Evolutionary conservation across 1,284 basidiomycete species (phyloP).

Genomic region (Abortiporus biennis): DNA sequence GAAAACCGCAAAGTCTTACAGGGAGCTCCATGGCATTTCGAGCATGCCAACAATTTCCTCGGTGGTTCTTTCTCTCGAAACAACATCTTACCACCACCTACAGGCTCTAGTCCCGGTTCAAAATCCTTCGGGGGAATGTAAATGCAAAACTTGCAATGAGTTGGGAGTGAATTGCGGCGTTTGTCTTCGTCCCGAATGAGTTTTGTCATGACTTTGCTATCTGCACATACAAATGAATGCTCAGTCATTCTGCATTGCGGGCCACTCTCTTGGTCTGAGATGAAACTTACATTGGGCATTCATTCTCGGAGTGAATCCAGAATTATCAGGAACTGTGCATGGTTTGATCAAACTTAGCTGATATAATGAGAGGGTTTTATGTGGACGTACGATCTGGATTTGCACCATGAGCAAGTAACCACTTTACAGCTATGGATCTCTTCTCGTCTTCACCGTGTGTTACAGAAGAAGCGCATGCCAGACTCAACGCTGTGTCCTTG

Average conservation of each 20-base stretch:
- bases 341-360: not conserved
- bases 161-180: not conserved
- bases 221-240: not conserved
- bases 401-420: not conserved
- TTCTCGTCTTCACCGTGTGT: not conserved
- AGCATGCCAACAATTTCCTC: slow-evolving; percentile 1
- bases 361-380: not conserved
- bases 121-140: slow-evolving; percentile 3
- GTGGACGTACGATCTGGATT: not conserved
- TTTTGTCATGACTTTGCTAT: slow-evolving; percentile 5
- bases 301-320: slow-evolving; percentile 1
- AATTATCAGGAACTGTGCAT: slow-evolving; percentile 1
- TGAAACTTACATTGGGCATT: slow-evolving; percentile 5
- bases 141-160: slow-evolving; percentile 3
- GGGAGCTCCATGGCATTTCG: slow-evolving; percentile 1
- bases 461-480: not conserved
- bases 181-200: slow-evolving; percentile 3
- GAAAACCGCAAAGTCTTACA: not conserved
- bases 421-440: not conserved
- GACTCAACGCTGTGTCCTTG: not conserved
- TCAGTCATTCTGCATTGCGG: not conserved
- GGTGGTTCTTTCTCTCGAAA: slow-evolving; percentile 4
- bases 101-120: slow-evolving; percentile 2
- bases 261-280: too few relatives aligned
- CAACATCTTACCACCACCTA: not conserved